These are phyloP conservation scores for Inga oerstediana DNA, from an alignment of 306 rosid species.

Conservation along the genomic window DNA sequence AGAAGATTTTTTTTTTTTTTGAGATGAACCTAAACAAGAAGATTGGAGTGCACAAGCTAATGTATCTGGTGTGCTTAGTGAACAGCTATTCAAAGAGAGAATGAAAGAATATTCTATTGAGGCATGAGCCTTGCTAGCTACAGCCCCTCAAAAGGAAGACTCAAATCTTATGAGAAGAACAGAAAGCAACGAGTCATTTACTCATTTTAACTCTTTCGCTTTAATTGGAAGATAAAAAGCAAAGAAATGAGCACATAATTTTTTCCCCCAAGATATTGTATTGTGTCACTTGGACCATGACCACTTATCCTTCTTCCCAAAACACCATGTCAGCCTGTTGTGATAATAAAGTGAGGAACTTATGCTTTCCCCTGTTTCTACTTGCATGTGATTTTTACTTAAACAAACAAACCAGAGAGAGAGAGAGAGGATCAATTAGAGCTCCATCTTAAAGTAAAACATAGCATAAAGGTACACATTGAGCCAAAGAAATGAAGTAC, in stretches of 20 bases:
- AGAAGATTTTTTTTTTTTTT: not conserved
- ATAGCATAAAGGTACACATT: conserved; percentile 66
- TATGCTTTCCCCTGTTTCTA: conserved; percentile 78
- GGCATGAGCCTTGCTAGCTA: conserved; percentile 24
- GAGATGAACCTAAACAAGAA: not conserved
- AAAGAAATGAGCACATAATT: conserved; percentile 45
- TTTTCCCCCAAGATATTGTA: conserved; percentile 39
- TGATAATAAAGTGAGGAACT: conserved; percentile 57
- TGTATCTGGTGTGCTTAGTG: not conserved
- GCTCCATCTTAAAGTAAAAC: conserved; percentile 46
- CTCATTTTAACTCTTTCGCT: conserved; percentile 49
- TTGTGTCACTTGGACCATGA: conserved; percentile 72
- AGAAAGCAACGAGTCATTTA: conserved; percentile 72
- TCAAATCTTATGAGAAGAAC: conserved; percentile 50
- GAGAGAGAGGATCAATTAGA: conserved; percentile 39
- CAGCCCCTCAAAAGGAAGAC: conserved; percentile 46
- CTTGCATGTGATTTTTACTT: conserved; percentile 60
- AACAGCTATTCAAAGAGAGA: conserved; percentile 16
- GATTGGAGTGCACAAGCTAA: conserved; percentile 10
- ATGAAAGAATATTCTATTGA: conserved; percentile 44
- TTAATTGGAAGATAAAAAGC: conserved; percentile 65
- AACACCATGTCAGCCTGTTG: conserved; percentile 54
- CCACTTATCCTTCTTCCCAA: conserved; percentile 63
- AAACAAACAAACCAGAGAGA: not conserved
- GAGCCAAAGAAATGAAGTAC: conserved; percentile 58